These are phyloP conservation scores for Stagonosporopsis cucurbitacearum DNA, from an alignment of 2,329 filamentous ascomycete species.

Conservation along the genomic window DNA sequence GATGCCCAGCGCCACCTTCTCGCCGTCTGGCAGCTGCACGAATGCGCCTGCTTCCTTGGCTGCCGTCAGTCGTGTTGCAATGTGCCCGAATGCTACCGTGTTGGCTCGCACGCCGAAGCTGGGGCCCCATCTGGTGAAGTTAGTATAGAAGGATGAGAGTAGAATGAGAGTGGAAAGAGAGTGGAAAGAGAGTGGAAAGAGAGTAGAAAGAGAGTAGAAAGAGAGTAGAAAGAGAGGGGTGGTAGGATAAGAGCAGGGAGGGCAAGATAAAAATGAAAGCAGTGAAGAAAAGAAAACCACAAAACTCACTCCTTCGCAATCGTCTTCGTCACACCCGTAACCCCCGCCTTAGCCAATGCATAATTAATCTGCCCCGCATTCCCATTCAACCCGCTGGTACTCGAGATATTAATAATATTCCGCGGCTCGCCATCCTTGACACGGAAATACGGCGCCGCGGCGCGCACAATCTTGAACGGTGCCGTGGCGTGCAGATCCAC, in stretches of 20 bases:
- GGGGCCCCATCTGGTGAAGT: constrained; percentile 69
- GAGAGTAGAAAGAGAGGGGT: too few relatives aligned
- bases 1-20: constrained; percentile 53
- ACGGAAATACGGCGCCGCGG: constrained; percentile 84
- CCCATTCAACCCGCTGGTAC: constrained; percentile 80
- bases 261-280: too few relatives aligned
- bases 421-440: constrained; percentile 82
- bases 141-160: background rate
- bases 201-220: too few relatives aligned
- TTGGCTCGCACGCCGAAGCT: constrained; percentile 82
- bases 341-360: constrained; percentile 81
- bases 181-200: too few relatives aligned
- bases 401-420: constrained; percentile 82
- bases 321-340: constrained; percentile 83
- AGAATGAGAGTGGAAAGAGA: background rate
- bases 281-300: too few relatives aligned
- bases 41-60: constrained; percentile 86
- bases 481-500: constrained; percentile 82
- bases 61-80: constrained; percentile 78
- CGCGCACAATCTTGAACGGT: constrained; percentile 81
- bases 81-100: constrained; percentile 83
- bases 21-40: constrained; percentile 75
- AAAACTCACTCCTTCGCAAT: constrained; percentile 78
- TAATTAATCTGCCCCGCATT: constrained; percentile 95
- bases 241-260: too few relatives aligned